Percentiles rank a stretch among this genome's conserved stretches.
These are phyloP conservation scores for Platismatia glauca DNA, from an alignment of 495 filamentous ascomycete species.

Conservation along the genomic window DNA sequence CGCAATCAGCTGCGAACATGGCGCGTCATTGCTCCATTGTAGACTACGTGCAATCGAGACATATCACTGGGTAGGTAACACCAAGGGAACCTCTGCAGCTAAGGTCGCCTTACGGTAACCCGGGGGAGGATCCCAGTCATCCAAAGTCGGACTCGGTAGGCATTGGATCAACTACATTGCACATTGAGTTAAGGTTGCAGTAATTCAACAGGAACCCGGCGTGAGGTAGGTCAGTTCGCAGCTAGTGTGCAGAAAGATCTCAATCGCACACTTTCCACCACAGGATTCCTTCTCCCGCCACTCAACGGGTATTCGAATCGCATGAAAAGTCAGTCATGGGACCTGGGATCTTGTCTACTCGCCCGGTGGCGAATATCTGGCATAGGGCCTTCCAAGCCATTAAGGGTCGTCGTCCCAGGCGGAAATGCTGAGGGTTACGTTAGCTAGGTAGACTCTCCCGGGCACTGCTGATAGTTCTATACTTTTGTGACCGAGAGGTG, in stretches of 20 bases:
- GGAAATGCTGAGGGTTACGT: not conserved
- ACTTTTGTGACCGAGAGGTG: not conserved
- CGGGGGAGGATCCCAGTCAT: too few relatives aligned
- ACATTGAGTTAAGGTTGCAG: not conserved
- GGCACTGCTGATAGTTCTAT: not conserved
- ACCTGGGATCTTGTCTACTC: too few relatives aligned
- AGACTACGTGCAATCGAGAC: too few relatives aligned
- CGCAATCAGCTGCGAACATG: too few relatives aligned
- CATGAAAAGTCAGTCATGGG: not conserved
- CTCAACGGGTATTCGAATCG: not conserved
- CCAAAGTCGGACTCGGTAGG: too few relatives aligned
- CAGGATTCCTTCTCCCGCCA: not conserved
- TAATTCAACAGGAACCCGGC: not conserved
- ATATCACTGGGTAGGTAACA: too few relatives aligned
- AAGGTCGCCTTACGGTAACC: too few relatives aligned
- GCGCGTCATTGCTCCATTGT: too few relatives aligned
- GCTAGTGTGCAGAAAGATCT: not conserved
- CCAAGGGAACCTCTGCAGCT: too few relatives aligned
- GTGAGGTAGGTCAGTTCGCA: not conserved
- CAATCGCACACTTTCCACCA: not conserved
- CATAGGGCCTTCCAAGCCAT: not conserved
- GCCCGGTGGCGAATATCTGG: not conserved
- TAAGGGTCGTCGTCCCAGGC: not conserved
- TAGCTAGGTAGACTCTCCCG: not conserved
- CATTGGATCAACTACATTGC: not conserved